Percentiles rank a stretch among this genome's conserved stretches.
Evolutionary conservation across 345 rosid genomes (phyloP).

Genomic region (Barbarea vulgaris): DNA sequence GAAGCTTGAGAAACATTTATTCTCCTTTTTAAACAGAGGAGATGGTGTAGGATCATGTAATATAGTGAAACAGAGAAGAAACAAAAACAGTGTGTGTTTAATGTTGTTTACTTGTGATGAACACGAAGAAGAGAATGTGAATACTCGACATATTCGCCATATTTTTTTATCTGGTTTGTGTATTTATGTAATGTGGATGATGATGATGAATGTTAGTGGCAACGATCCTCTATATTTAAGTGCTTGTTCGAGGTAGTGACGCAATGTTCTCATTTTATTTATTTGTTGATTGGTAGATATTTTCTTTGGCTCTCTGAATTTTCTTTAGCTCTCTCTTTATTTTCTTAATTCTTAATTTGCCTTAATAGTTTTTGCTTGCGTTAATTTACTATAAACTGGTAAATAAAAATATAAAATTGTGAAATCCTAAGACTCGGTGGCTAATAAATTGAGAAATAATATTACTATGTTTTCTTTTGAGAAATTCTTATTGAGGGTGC

Average conservation of each 20-base stretch:
- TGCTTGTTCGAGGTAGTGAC: not conserved
- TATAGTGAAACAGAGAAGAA: not conserved
- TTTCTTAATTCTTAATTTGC: no score
- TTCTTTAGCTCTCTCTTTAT: no score
- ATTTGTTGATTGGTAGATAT: not conserved
- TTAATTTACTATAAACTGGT: not conserved
- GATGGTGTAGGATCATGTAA: not conserved
- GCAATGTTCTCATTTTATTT: not conserved
- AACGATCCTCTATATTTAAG: constrained; percentile 23
- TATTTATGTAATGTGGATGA: not conserved
- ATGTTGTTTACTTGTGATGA: constrained; percentile 29
- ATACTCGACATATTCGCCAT: constrained; percentile 17
- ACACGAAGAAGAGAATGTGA: constrained; percentile 25
- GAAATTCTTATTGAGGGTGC: no score
- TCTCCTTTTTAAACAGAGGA: not conserved
- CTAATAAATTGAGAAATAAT: no score
- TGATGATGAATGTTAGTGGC: constrained; percentile 7
- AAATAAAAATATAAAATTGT: not conserved
- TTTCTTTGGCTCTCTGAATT: not conserved
- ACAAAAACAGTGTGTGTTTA: not conserved
- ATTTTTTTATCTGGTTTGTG: not conserved
- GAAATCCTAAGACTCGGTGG: not conserved
- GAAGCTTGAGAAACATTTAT: not conserved
- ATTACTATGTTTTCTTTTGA: no score
- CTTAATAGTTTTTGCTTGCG: not conserved